Conservation (phyloP, 1,284 basidiomycete species). For the Xerocomus minutiporus region DNA sequence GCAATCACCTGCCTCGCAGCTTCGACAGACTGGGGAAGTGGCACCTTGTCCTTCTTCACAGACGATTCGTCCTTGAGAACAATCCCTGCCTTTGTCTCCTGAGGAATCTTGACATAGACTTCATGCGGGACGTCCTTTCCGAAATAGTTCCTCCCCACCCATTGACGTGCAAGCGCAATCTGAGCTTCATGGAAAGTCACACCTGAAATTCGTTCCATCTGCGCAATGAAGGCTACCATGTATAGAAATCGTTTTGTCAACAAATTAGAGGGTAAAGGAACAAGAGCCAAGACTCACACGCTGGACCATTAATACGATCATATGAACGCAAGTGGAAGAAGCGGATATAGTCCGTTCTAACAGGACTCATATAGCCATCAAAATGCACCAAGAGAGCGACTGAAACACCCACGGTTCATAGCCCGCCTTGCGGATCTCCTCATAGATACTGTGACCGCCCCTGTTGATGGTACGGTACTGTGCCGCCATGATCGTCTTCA, state of each 20-base stretch:
- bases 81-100: slow-evolving; percentile 42
- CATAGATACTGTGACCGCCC: slow-evolving; percentile 83
- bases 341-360: slow-evolving; percentile 71
- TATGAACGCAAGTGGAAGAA: slow-evolving; percentile 90
- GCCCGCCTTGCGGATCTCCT: slow-evolving; percentile 73
- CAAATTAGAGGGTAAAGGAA: not conserved
- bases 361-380: slow-evolving; percentile 8
- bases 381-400: not conserved
- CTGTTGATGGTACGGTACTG: slow-evolving; percentile 86
- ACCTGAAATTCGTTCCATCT: slow-evolving; percentile 72
- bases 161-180: slow-evolving; percentile 81
- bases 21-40: slow-evolving; percentile 60
- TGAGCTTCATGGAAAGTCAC: slow-evolving; percentile 83
- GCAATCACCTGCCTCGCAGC: slow-evolving; percentile 63
- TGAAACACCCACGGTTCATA: slow-evolving; percentile 68
- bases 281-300: slow-evolving; percentile 36
- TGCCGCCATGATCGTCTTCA: slow-evolving; percentile 81
- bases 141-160: slow-evolving; percentile 56
- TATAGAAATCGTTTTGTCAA: not conserved
- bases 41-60: slow-evolving; percentile 55
- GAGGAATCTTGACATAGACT: slow-evolving; percentile 50
- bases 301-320: slow-evolving; percentile 86
- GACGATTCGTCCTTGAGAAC: slow-evolving; percentile 45
- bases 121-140: slow-evolving; percentile 41
- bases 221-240: slow-evolving; percentile 50